Evolutionary conservation across 2,329 filamentous ascomycete genomes (phyloP), one percentile per base, ranked within the genome.

Genomic region (Cladophialophora exuberans): DNA sequence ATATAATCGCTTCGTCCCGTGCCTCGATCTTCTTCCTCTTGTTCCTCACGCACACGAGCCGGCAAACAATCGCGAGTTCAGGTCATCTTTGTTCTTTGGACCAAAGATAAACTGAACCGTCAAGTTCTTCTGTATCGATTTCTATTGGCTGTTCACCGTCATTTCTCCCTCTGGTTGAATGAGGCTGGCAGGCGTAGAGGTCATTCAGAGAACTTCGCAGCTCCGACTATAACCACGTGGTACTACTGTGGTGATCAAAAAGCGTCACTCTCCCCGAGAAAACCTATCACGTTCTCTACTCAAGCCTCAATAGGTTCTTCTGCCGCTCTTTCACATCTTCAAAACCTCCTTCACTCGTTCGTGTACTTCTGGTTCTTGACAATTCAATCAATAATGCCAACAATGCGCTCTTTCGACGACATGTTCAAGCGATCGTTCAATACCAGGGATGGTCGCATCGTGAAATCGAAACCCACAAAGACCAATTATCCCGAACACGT

Each of bases 381-480:
- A 65, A 66, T n/a, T n/a, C 56, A 61, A 57, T 57, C 51, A 54
- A 61, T 54, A 49, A 49, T 49, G 46, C 23, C 50, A 47, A n/a
- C n/a, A n/a, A 42, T 60, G 62, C 52, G 54, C 59, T 54, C 73
- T 69, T 66, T 65, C 64, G 68, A 70, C 78, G 79, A 72, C 74
- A 96, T 96, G 90, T 96, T 96, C 82, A 95, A 91, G 79, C 90
- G 90, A 73, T 92, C 91, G 70, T 92, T 94, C 78, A 82, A 86
- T 73, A 86, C 87, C 66, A 87, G 86, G 74, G 87, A 93, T 75
- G 62, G 62, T 66, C 89, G 91, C 70, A 88, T 92, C 74, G 88
- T 90, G 79, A 97, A 96, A 85, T 82, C 88, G 75, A 92, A 90
- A 81, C 81, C 88, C 73, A 70, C 74, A 68, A 90, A 87, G 80